Conservation (phyloP, 495 filamentous ascomycete genomes). For the Xylona heveae region DNA sequence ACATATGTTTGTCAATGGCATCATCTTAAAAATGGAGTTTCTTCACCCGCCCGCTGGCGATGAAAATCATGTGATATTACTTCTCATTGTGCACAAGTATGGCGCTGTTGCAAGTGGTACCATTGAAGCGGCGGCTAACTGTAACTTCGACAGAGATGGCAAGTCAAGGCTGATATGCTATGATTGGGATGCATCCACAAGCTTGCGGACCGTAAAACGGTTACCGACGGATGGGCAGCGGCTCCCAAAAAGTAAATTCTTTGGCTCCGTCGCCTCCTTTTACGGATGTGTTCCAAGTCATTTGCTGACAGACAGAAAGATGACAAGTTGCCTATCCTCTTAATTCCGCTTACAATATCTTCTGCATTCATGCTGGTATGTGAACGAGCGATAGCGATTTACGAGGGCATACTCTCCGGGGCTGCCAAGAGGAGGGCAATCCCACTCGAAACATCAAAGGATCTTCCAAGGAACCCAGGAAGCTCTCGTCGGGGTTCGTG, state of each 20-base stretch:
- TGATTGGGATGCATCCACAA: conserved; percentile 42
- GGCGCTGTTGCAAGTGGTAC: no score
- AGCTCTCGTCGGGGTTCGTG: no score
- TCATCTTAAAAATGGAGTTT: conserved; percentile 74
- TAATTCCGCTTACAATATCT: conserved; percentile 44
- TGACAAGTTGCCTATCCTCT: conserved; percentile 38
- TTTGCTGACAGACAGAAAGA: conserved; percentile 12
- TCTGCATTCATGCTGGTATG: conserved; percentile 45
- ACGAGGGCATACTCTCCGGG: conserved; percentile 31
- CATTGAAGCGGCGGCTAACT: no score
- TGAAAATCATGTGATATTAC: conserved; percentile 49
- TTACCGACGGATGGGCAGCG: conserved; percentile 24
- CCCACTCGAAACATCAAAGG: no score
- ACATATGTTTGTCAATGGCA: conserved; percentile 39
- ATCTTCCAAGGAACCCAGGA: no score
- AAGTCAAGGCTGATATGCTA: conserved; percentile 45
- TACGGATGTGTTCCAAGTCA: neutral
- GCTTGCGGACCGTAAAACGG: conserved; percentile 9
- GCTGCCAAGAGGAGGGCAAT: conserved; percentile 12
- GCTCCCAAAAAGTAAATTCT: conserved; percentile 19
- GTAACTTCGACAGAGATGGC: conserved; percentile 18
- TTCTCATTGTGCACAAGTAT: conserved; percentile 40
- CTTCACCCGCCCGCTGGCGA: conserved; percentile 42
- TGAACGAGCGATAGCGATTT: conserved; percentile 33
- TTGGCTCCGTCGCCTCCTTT: neutral